Conservation (phyloP, 805 yeast species). For the Dipodascus geniculatus region DNA sequence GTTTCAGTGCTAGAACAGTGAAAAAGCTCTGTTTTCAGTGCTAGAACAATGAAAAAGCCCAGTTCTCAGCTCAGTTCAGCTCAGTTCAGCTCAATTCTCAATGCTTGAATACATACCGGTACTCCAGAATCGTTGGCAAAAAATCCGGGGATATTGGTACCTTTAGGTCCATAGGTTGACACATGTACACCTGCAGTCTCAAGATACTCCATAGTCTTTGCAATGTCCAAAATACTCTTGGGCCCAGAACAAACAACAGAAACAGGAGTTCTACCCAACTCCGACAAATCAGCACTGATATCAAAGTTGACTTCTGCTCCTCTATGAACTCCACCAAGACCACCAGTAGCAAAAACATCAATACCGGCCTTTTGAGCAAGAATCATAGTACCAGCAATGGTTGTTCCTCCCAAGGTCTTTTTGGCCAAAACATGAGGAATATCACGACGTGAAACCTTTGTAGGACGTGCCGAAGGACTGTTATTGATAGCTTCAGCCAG, state of each 20-base stretch:
- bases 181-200: constrained; percentile 90
- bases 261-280: constrained; percentile 69
- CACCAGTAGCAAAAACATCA: constrained; percentile 84
- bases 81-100: too few species aligned
- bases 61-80: too few species aligned
- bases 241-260: constrained; percentile 93
- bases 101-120: constrained; percentile 11
- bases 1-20: too few species aligned
- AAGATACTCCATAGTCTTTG: constrained; percentile 68
- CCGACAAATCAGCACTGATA: constrained; percentile 79
- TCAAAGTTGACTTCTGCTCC: constrained; percentile 69
- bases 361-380: constrained; percentile 66
- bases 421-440: constrained; percentile 59
- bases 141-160: constrained; percentile 65
- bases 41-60: too few species aligned
- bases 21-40: too few species aligned
- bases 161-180: constrained; percentile 46
- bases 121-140: constrained; percentile 69
- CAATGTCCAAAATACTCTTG: constrained; percentile 71
- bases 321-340: constrained; percentile 84
- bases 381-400: constrained; percentile 83
- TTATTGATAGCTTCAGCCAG: constrained; percentile 29
- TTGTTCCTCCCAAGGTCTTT: constrained; percentile 70
- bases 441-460: constrained; percentile 73
- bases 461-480: constrained; percentile 21